These are phyloP conservation scores for Apiotrichum veenhuisii DNA, from an alignment of 1,284 basidiomycete genomes.

Conservation along the genomic window DNA sequence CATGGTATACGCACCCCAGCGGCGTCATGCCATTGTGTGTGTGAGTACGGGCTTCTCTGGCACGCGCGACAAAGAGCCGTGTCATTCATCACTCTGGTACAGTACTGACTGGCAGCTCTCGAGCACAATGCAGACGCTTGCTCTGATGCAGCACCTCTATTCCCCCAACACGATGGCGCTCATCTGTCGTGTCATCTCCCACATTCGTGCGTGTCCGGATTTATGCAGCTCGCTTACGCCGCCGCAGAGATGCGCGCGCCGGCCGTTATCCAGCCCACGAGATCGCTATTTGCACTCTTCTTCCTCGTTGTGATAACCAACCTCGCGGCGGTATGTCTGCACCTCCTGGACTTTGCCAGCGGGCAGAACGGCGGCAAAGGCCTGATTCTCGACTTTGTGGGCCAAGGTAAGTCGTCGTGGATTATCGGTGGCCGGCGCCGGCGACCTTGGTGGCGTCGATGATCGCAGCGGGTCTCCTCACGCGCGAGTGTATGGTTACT, in stretches of 20 bases:
- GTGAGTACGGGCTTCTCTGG: slow-evolving; percentile 18
- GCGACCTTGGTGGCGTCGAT: not conserved
- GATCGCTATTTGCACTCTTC: slow-evolving; percentile 32
- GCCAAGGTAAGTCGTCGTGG: slow-evolving; percentile 35
- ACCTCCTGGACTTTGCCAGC: slow-evolving; percentile 34
- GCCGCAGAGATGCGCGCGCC: slow-evolving; percentile 33
- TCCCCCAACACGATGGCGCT: slow-evolving; percentile 42
- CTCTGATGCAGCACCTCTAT: slow-evolving; percentile 42
- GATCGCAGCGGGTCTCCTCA: too few relatives aligned
- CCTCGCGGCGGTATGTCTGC: slow-evolving; percentile 30
- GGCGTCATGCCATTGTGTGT: slow-evolving; percentile 41
- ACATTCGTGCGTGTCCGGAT: slow-evolving; percentile 24
- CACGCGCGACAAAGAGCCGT: too few relatives aligned
- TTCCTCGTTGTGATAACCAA: slow-evolving; percentile 33
- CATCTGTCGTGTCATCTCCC: slow-evolving; percentile 32
- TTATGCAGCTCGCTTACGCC: not conserved
- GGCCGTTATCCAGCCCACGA: slow-evolving; percentile 33
- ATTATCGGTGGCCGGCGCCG: not conserved
- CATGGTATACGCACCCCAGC: slow-evolving; percentile 42
- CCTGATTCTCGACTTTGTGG: slow-evolving; percentile 45
- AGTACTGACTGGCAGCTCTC: slow-evolving; percentile 25
- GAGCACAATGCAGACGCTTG: slow-evolving; percentile 31
- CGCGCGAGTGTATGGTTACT: too few relatives aligned
- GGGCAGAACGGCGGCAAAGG: slow-evolving; percentile 34
- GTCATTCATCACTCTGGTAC: too few relatives aligned